These are phyloP conservation scores for Hura crepitans DNA, from an alignment of 441 rosid species.

Conservation along the genomic window DNA sequence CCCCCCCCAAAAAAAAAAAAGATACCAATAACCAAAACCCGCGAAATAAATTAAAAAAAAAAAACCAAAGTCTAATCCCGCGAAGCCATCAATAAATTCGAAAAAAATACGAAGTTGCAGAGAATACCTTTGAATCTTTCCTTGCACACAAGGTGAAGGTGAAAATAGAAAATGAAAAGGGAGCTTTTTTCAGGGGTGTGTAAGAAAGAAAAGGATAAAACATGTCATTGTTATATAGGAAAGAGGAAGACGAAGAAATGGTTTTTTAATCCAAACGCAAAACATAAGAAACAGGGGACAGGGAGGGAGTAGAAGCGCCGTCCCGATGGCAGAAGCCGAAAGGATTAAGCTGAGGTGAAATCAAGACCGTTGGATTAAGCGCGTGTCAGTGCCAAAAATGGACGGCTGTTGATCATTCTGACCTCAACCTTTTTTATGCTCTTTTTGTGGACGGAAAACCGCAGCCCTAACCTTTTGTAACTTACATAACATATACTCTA, in stretches of 20 bases:
- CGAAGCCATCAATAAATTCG: background rate
- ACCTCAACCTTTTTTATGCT: slow-evolving; percentile 3
- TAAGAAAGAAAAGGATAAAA: slow-evolving; percentile 12
- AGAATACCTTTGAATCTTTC: background rate
- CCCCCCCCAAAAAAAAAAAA: no score
- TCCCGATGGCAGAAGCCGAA: background rate
- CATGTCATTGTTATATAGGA: slow-evolving; percentile 4
- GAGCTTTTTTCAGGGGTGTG: background rate
- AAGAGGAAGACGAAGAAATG: slow-evolving; percentile 1
- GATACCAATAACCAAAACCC: background rate
- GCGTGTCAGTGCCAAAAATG: slow-evolving; percentile 18
- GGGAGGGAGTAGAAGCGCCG: slow-evolving; percentile 23
- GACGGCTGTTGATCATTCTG: slow-evolving; percentile 22
- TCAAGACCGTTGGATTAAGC: slow-evolving; percentile 25
- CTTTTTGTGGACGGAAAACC: slow-evolving; percentile 16
- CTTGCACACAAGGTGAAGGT: background rate
- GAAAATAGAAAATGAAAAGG: background rate
- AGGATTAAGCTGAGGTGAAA: background rate
- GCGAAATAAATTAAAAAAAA: background rate
- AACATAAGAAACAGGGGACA: background rate
- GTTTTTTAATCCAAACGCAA: background rate
- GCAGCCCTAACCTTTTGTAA: background rate
- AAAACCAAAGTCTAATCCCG: background rate
- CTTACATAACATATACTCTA: background rate
- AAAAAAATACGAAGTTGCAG: background rate